phyloP scores from a whole-genome alignment of 2,329 filamentous ascomycete species.

The Colletotrichum godetiae region DNA sequence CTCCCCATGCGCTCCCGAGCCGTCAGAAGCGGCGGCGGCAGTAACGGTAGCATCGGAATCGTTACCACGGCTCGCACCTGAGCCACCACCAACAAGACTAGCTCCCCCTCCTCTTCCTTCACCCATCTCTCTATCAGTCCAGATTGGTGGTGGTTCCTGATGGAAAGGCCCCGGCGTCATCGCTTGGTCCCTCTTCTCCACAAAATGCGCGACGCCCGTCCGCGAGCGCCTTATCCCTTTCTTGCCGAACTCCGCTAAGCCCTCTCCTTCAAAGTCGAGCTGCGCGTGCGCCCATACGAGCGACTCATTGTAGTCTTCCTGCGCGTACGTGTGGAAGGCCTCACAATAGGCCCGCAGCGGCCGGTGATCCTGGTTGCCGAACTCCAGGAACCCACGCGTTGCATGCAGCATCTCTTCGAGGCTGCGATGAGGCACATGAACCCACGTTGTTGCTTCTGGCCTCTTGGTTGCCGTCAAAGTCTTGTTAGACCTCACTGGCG shows the following conservation, averaged over 20 bases:
- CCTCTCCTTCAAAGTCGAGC: background rate
- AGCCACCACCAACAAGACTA: background rate
- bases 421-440: constrained; percentile 9
- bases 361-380: background rate
- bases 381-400: background rate
- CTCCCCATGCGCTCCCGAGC: constrained; percentile 19
- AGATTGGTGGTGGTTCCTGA: background rate
- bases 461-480: background rate
- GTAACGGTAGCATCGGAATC: background rate
- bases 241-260: constrained; percentile 18
- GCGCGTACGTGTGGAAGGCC: constrained; percentile 5
- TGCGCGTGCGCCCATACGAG: constrained; percentile 5
- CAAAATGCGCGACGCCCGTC: constrained; percentile 27
- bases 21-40: background rate
- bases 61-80: background rate
- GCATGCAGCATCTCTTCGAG: constrained; percentile 20
- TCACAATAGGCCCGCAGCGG: constrained; percentile 5
- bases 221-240: constrained; percentile 17
- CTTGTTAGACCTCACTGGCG: background rate
- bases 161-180: constrained; percentile 12
- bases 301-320: background rate
- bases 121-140: background rate
- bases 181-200: constrained; percentile 21
- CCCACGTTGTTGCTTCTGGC: background rate
- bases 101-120: background rate